Conservation (phyloP, 352 stramenopile species). For the Pythium oligandrum region DNA sequence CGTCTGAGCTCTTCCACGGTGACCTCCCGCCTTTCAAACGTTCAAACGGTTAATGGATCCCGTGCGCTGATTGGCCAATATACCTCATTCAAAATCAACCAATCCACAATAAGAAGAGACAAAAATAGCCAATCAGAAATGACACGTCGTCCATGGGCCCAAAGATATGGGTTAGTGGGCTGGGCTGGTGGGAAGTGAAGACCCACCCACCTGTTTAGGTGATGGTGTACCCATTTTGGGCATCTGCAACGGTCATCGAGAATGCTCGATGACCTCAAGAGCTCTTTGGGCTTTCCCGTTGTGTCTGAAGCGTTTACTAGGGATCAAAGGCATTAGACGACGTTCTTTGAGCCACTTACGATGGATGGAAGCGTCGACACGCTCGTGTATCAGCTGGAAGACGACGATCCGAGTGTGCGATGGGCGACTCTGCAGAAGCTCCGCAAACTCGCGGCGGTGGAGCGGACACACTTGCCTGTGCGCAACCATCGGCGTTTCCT, state of each 20-base stretch:
- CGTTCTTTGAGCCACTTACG: no score
- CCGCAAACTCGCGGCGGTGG: conserved; percentile 57
- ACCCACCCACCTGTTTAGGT: not conserved
- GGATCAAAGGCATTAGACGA: no score
- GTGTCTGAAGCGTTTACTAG: no score
- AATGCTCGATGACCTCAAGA: no score
- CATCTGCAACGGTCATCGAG: no score
- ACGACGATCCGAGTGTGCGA: conserved; percentile 52
- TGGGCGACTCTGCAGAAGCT: conserved; percentile 56
- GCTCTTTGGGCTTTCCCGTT: no score
- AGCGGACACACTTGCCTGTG: conserved; percentile 59
- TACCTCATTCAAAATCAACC: not conserved
- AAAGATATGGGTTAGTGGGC: not conserved
- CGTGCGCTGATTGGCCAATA: conserved; percentile 11
- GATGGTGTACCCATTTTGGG: no score
- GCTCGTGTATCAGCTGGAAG: conserved; percentile 76
- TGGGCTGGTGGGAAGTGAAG: not conserved
- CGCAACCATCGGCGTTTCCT: conserved; percentile 70
- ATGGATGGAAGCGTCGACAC: conserved; percentile 65
- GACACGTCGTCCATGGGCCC: no score
- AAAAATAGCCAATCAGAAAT: no score
- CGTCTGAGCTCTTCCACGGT: not conserved
- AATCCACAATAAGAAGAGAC: not conserved
- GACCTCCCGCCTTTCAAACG: conserved; percentile 12
- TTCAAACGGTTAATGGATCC: conserved; percentile 13